Evolutionary conservation across 2,329 filamentous ascomycete genomes (phyloP).

Genomic region (Zymoseptoria crescenta): DNA sequence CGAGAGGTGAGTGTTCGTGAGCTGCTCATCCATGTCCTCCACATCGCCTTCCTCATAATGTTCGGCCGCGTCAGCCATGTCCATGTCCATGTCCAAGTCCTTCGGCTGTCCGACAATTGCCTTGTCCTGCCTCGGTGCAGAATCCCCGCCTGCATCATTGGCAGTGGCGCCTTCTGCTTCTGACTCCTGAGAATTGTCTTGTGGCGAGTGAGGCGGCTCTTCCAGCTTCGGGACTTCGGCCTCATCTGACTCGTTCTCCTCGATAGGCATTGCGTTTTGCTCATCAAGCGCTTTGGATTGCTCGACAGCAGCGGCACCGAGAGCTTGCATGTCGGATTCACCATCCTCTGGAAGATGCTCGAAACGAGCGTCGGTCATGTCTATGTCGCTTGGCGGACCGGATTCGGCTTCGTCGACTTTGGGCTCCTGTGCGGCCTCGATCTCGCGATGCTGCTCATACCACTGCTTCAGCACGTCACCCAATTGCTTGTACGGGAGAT

Average conservation of each 20-base stretch:
- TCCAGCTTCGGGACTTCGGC: slow-evolving; percentile 28
- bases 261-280: slow-evolving; percentile 72
- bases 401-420: slow-evolving; percentile 47
- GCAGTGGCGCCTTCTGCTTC: slow-evolving; percentile 20
- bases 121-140: slow-evolving; percentile 23
- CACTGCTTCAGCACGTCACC: slow-evolving; percentile 88
- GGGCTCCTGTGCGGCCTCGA: slow-evolving; percentile 48
- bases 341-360: slow-evolving; percentile 84
- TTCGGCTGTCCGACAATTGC: slow-evolving; percentile 41
- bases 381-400: slow-evolving; percentile 49
- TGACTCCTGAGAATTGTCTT: slow-evolving; percentile 33
- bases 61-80: slow-evolving; percentile 32
- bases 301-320: slow-evolving; percentile 81
- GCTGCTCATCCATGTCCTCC: slow-evolving; percentile 47
- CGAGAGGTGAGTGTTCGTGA: slow-evolving; percentile 64
- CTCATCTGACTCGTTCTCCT: slow-evolving; percentile 35
- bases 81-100: slow-evolving; percentile 33
- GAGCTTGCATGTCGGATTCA: slow-evolving; percentile 78
- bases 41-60: slow-evolving; percentile 32
- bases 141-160: slow-evolving; percentile 8
- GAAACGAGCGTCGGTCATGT: slow-evolving; percentile 75
- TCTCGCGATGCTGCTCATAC: slow-evolving; percentile 82
- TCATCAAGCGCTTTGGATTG: slow-evolving; percentile 81
- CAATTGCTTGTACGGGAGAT: slow-evolving; percentile 82
- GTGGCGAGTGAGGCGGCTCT: slow-evolving; percentile 25